Evolutionary conservation across 2,329 filamentous ascomycete genomes (phyloP), one percentile per base, ranked within the genome.

Genomic region (Nigrograna mackinnonii): DNA sequence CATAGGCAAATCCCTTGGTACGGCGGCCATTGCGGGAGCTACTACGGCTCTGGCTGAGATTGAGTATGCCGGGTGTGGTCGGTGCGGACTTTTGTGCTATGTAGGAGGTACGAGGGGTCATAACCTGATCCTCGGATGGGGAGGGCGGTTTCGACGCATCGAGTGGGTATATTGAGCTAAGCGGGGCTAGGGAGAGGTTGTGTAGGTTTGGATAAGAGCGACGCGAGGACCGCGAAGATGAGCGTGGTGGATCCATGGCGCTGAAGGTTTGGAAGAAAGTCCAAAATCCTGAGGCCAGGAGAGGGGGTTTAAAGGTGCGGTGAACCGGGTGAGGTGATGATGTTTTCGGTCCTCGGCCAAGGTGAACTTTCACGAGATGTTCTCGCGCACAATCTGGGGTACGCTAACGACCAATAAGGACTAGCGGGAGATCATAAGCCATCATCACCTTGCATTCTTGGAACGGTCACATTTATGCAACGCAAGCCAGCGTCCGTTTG

Each of bases 121-220:
- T 57, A 41, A 54, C 39, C 47, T 55, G 40, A 37, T 41, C 37
- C 7, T 59, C 59, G 34, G 59, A 52, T 21, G 64, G 64, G 6
- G 65, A 60, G 37, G 62, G 68, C 55, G 50, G 71, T 51, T 46
- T 40, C 13, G 60, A 62, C 22, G 64, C 65, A 43, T 79, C 76
- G 55, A 78, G 73, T 16, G 75, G 76, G 54, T 79, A 79, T 60
- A 72, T 74, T 37, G 75, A 71, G 41, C 76, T 79, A 42, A 85
- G 71, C 28, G 81, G 82, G 54, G 80, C 79, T n/a, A 84, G 73
- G 32, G 81, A 82, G 47, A 84, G 73, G 55, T 82, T 76, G 53
- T 78, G 69, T 39, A 85, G 73, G 47, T 81, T 81, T 36, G 79
- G 79, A 54, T 80, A 79, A 37, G 80, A 83, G 43, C 81, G 79